Evolutionary conservation across 805 yeast species (phyloP).

Genomic region (Wickerhamiella qilinensis): DNA sequence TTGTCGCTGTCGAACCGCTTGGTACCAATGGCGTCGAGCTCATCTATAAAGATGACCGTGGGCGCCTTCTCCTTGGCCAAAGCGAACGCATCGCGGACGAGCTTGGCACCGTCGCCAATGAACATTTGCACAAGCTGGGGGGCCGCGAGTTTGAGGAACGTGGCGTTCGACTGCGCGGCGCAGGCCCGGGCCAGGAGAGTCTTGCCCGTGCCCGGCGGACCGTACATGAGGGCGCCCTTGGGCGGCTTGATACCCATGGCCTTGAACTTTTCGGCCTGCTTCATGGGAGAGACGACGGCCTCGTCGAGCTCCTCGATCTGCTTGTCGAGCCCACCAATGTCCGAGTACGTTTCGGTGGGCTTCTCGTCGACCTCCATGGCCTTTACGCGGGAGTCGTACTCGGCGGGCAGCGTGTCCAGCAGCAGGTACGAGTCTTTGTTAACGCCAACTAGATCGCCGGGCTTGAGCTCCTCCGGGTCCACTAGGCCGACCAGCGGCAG

Average conservation of each 20-base stretch:
- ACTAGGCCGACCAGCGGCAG: conserved; percentile 92
- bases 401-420: conserved; percentile 88
- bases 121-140: conserved; percentile 98
- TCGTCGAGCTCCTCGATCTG: conserved; percentile 97
- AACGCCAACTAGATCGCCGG: conserved; percentile 96
- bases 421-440: conserved; percentile 91
- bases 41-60: conserved; percentile 93
- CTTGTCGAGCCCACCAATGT: conserved; percentile 95
- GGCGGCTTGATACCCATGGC: conserved; percentile 93
- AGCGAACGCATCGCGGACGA: conserved; percentile 94
- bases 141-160: conserved; percentile 90
- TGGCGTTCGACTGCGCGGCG: conserved; percentile 97
- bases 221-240: conserved; percentile 95
- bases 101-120: conserved; percentile 96
- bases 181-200: conserved; percentile 95
- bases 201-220: conserved; percentile 99
- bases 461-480: conserved; percentile 78
- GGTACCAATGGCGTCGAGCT: conserved; percentile 96
- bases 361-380: conserved; percentile 99
- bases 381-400: conserved; percentile 92
- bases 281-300: conserved; percentile 97
- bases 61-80: conserved; percentile 97
- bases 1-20: conserved; percentile 95
- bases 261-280: conserved; percentile 92
- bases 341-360: conserved; percentile 93